Percentiles rank a stretch among this genome's conserved stretches.
These are phyloP conservation scores for Candida frijolesensis DNA, from an alignment of 1,139 yeast genomes.

Conservation along the genomic window DNA sequence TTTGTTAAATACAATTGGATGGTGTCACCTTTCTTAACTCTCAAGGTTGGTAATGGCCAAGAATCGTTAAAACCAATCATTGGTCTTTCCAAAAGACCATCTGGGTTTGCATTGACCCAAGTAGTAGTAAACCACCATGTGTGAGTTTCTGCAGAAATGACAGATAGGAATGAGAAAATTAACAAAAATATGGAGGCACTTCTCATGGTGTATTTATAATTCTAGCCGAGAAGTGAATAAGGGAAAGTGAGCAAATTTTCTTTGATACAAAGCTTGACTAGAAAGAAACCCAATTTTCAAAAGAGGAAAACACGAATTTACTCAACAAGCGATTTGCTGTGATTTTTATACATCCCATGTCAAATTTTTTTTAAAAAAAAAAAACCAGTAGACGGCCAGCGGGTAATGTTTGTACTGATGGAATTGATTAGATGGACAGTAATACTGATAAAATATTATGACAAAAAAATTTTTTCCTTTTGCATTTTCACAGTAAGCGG, in stretches of 20 bases:
- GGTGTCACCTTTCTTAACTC: conserved; percentile 65
- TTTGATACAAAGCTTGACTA: conserved; percentile 2
- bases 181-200: conserved; percentile 7
- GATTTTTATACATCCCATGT: background rate
- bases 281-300: conserved; percentile 10
- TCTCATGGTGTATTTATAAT: conserved; percentile 8
- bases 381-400: too few species aligned
- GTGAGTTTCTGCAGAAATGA: conserved; percentile 47
- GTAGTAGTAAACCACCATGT: conserved; percentile 54
- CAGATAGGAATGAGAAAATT: conserved; percentile 7
- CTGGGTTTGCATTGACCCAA: conserved; percentile 66
- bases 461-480: background rate
- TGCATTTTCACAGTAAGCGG: background rate
- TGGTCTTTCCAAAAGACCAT: conserved; percentile 50
- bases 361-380: background rate
- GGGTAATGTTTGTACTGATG: background rate
- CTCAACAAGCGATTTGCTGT: conserved; percentile 4
- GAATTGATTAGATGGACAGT: conserved; percentile 1
- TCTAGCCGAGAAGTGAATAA: background rate
- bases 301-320: conserved; percentile 1
- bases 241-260: background rate
- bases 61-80: conserved; percentile 69
- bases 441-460: background rate
- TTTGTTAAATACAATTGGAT: conserved; percentile 61
- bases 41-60: conserved; percentile 76